Conservation (phyloP, 192 early-diverging fungal species). For the Coemansia asiatica region DNA sequence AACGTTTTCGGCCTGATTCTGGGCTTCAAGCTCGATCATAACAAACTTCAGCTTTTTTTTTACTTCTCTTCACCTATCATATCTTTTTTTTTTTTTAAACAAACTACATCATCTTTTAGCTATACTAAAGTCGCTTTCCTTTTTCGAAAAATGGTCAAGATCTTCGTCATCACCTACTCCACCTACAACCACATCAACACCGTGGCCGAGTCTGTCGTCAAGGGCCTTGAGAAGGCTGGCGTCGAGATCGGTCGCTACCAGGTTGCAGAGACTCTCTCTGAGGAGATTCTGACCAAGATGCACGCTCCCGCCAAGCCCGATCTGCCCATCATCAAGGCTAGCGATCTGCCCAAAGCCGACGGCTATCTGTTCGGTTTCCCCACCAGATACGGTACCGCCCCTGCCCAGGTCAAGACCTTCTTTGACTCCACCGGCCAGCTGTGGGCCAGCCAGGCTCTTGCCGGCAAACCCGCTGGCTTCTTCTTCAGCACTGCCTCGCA, state of each 20-base stretch:
- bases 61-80: background rate
- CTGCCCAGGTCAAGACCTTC: slow-evolving; percentile 81
- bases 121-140: background rate
- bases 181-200: slow-evolving; percentile 72
- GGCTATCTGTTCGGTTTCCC: slow-evolving; percentile 71
- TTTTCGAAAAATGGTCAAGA: slow-evolving; percentile 30
- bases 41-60: background rate
- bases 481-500: slow-evolving; percentile 76
- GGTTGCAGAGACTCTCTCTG: slow-evolving; percentile 64
- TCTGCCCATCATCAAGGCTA: slow-evolving; percentile 58
- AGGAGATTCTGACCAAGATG: slow-evolving; percentile 72
- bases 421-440: slow-evolving; percentile 64
- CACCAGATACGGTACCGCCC: slow-evolving; percentile 67
- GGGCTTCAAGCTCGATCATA: background rate
- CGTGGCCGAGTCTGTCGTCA: slow-evolving; percentile 62
- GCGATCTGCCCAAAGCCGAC: slow-evolving; percentile 62
- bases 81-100: background rate
- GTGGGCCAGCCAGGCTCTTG: slow-evolving; percentile 58
- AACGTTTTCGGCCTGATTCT: background rate
- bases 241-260: slow-evolving; percentile 58
- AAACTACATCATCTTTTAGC: background rate
- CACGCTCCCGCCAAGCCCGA: slow-evolving; percentile 59
- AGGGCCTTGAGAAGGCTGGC: slow-evolving; percentile 61
- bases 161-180: slow-evolving; percentile 73
- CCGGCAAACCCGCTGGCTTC: slow-evolving; percentile 69